phyloP scores from a whole-genome alignment of 805 yeast species.

The Kurtzmaniella cleridarum region DNA sequence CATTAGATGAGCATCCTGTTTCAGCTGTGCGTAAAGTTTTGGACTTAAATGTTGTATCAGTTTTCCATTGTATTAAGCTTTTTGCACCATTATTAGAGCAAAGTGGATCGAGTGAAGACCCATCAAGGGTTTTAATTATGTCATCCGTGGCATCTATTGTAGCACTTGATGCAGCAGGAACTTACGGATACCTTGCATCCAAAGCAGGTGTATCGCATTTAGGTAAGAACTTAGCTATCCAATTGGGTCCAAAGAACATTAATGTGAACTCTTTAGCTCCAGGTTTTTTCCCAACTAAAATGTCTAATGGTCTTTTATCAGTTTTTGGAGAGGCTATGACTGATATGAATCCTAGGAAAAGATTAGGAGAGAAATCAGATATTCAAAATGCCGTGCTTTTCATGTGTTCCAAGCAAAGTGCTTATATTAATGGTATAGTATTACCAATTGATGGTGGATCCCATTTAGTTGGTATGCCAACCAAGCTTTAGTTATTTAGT shows the following conservation, averaged over 20 bases:
- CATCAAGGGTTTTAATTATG: slow-evolving; percentile 59
- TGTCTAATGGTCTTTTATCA: slow-evolving; percentile 61
- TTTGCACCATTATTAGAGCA: slow-evolving; percentile 53
- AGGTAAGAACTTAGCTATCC: slow-evolving; percentile 57
- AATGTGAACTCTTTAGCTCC: slow-evolving; percentile 71
- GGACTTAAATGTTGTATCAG: slow-evolving; percentile 61
- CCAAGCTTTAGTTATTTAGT: slow-evolving; percentile 5
- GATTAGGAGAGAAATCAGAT: slow-evolving; percentile 61
- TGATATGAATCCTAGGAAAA: slow-evolving; percentile 51
- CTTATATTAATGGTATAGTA: slow-evolving; percentile 62
- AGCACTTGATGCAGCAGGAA: slow-evolving; percentile 40
- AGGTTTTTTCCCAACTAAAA: slow-evolving; percentile 71
- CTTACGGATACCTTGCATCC: slow-evolving; percentile 69
- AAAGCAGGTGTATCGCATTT: slow-evolving; percentile 72
- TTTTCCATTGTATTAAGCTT: slow-evolving; percentile 58
- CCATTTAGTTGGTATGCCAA: slow-evolving; percentile 30
- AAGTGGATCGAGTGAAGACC: slow-evolving; percentile 50
- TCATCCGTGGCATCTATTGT: slow-evolving; percentile 59
- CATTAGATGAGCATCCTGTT: slow-evolving; percentile 55
- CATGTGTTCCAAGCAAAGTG: slow-evolving; percentile 48
- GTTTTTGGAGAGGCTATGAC: slow-evolving; percentile 43
- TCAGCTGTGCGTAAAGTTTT: slow-evolving; percentile 58
- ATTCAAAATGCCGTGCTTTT: slow-evolving; percentile 51
- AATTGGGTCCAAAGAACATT: slow-evolving; percentile 61
- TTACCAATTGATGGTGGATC: slow-evolving; percentile 71